Base-by-base conservation (phyloP, 2,329 filamentous ascomycete genomes). In the Lomentospora prolificans region DNA sequence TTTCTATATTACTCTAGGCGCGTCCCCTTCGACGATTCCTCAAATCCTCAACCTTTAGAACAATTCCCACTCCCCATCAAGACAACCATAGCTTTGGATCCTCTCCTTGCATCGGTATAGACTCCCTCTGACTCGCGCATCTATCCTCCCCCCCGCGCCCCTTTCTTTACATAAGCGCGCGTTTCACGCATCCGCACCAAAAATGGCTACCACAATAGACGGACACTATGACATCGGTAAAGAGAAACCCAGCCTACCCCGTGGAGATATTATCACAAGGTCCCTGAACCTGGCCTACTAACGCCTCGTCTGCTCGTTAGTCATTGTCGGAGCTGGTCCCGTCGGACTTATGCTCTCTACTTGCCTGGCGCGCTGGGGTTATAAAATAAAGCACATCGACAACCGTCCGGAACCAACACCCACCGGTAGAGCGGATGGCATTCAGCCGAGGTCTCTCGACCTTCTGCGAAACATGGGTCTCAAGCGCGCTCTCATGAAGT, bases 301-400 rank as follows among this genome's bases (percentile, higher is more conserved):
- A 46, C 25, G 2, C 25, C 5, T 10, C 7, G 30, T 12, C 24
- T 44, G 9, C 28, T 22, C 80, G 12, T 53, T 57, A 82, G 90
- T 96, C 62, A 90, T 96, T 61, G 79, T 96, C 56, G 91, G 91
- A 60, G 91, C 91, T 56, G 91, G 91, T 14, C 91, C 91, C 3
- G 90, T 91, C 41, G 91, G 91, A 56, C 80, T 96, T 57, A 85
- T 95, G 72, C 79, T 96, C 24, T 94, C 90, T 7, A 90, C 90
- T 28, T 92, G 88, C 67, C 80, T 96, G 59, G 88, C 89, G 58
- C 80, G 90, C 74, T 96, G 90, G 89, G 91, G 91, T 19, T 96
- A 96, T 77, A 90, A 84, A 69, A 89, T 96, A 70, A 95, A 92
- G 76, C 90, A 96, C 72, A 90, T 96, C 66, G 91, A 96, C 72